Evolutionary conservation across 2,329 filamentous ascomycete genomes (phyloP).

Genomic region (Claviceps sp.): DNA sequence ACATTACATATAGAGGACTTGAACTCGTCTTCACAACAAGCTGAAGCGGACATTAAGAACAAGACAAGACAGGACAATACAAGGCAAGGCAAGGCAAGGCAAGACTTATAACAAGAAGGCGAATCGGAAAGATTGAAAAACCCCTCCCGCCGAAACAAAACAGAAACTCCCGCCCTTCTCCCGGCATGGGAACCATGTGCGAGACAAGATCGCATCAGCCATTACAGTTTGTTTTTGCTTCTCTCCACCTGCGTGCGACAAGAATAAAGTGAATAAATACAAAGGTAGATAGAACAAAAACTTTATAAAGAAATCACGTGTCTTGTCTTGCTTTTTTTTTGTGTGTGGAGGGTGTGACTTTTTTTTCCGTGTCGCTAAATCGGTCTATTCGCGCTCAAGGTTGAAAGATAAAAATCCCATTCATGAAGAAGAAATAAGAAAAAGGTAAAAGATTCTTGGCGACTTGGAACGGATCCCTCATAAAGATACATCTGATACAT

Average conservation of each 20-base stretch:
- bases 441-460: background rate
- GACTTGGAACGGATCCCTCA: background rate
- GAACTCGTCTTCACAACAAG: no score
- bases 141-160: background rate
- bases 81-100: background rate
- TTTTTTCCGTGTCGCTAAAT: background rate
- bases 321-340: background rate
- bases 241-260: background rate
- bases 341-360: background rate
- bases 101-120: background rate
- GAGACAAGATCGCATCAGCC: background rate
- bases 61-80: background rate
- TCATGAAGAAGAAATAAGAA: background rate
- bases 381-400: conserved; percentile 5
- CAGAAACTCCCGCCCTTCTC: background rate
- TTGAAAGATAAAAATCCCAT: background rate
- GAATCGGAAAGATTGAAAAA: background rate
- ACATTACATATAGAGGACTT: no score
- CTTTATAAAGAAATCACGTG: conserved; percentile 1
- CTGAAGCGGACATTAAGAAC: background rate
- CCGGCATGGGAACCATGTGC: background rate
- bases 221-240: background rate
- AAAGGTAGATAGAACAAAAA: background rate
- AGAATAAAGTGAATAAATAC: background rate
- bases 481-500: background rate